Evolutionary conservation across 2,329 filamentous ascomycete genomes (phyloP).

Genomic region (Stagonosporopsis vannaccii): DNA sequence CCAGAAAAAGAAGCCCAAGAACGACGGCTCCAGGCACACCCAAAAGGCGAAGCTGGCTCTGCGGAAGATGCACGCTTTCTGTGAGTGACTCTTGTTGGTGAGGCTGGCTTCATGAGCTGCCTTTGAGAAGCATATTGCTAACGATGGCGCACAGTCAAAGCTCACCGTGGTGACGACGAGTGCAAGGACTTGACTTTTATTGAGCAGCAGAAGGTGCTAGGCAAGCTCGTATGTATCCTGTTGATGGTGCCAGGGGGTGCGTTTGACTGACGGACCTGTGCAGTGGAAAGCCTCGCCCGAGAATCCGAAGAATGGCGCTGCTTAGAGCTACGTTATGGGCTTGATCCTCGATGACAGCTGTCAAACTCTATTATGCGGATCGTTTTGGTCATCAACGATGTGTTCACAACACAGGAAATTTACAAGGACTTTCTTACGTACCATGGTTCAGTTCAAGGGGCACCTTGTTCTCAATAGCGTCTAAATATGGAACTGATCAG

Average conservation of each 20-base stretch:
- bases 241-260: neutral
- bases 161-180: slow-evolving; percentile 42
- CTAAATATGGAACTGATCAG: neutral
- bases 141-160: slow-evolving; percentile 40
- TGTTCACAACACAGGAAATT: neutral
- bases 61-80: slow-evolving; percentile 47
- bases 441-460: neutral
- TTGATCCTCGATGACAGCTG: neutral
- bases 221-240: slow-evolving; percentile 39
- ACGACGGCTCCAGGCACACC: slow-evolving; percentile 26
- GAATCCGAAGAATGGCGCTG: slow-evolving; percentile 45
- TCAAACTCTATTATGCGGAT: neutral
- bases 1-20: slow-evolving; percentile 19
- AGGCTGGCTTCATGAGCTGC: neutral
- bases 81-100: slow-evolving; percentile 30
- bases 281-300: slow-evolving; percentile 47
- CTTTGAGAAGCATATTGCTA: slow-evolving; percentile 8
- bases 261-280: slow-evolving; percentile 18
- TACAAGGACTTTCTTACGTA: neutral
- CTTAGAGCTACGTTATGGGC: neutral
- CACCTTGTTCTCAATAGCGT: neutral
- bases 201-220: slow-evolving; percentile 48
- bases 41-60: slow-evolving; percentile 40
- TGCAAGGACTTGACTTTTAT: slow-evolving; percentile 44
- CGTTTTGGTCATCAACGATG: neutral